Percentiles rank a stretch among this genome's conserved stretches.
These are phyloP conservation scores for Fusarium oligoseptatum DNA, from an alignment of 2,329 filamentous ascomycete species.

Conservation along the genomic window DNA sequence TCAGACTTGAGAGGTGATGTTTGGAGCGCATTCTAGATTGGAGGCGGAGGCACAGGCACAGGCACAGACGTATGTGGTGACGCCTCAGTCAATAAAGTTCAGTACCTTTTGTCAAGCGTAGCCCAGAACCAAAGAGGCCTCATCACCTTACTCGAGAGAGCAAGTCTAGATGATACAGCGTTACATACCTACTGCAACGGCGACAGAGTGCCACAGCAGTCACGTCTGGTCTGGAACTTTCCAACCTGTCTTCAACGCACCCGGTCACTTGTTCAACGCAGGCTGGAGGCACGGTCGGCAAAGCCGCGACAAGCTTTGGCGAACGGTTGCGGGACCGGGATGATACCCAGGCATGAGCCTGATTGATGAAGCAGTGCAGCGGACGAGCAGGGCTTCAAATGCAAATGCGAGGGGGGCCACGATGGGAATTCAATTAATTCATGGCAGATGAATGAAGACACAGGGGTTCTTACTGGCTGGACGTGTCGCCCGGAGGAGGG, in stretches of 20 bases:
- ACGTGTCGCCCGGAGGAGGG: neutral
- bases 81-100: neutral
- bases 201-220: slow-evolving; percentile 2
- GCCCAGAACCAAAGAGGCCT: neutral
- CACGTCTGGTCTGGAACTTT: slow-evolving; percentile 4
- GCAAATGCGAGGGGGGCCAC: slow-evolving; percentile 10
- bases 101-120: neutral
- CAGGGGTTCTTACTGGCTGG: slow-evolving; percentile 34
- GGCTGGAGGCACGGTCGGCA: slow-evolving; percentile 5
- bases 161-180: slow-evolving; percentile 1
- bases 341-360: slow-evolving; percentile 2
- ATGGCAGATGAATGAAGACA: slow-evolving; percentile 15
- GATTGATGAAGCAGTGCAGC: neutral
- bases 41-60: neutral
- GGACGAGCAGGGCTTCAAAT: neutral
- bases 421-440: slow-evolving; percentile 39
- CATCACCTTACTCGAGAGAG: neutral
- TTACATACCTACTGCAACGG: neutral
- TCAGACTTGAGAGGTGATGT: neutral
- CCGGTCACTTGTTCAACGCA: slow-evolving; percentile 9
- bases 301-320: slow-evolving; percentile 20
- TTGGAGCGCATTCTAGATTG: neutral
- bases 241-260: neutral
- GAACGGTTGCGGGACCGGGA: slow-evolving; percentile 28
- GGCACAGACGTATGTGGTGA: neutral